A percentile compares a stretch with the other conserved stretches of the same genome.
Evolutionary conservation across 345 rosid species (phyloP).

Genomic region (Brassica incana): DNA sequence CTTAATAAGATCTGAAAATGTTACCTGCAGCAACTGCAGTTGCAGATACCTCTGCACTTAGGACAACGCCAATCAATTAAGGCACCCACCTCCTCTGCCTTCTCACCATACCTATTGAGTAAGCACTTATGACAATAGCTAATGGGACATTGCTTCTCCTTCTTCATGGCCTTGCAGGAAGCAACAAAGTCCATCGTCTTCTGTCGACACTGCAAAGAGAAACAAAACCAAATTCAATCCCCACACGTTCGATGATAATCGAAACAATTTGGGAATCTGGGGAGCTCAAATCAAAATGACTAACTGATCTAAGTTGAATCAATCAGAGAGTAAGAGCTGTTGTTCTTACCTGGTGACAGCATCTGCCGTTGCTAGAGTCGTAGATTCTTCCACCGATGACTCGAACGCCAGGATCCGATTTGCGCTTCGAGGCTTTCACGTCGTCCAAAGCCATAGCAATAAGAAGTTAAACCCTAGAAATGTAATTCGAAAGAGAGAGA

Average conservation of each 20-base stretch:
- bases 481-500: not conserved
- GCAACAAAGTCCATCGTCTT: slow-evolving; percentile 42
- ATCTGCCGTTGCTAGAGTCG: slow-evolving; percentile 63
- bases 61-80: slow-evolving; percentile 33
- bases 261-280: not conserved
- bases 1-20: not conserved
- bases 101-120: slow-evolving; percentile 41
- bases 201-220: slow-evolving; percentile 39
- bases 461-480: not conserved
- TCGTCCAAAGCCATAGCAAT: slow-evolving; percentile 2
- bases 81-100: slow-evolving; percentile 34
- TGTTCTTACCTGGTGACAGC: slow-evolving; percentile 64
- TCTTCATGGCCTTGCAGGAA: slow-evolving; percentile 26
- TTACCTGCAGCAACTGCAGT: slow-evolving; percentile 31
- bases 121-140: slow-evolving; percentile 41
- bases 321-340: not conserved
- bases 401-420: slow-evolving; percentile 36
- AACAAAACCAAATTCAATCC: not conserved
- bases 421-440: slow-evolving; percentile 31
- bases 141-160: slow-evolving; percentile 26
- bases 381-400: slow-evolving; percentile 51
- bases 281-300: not conserved
- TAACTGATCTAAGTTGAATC: not conserved
- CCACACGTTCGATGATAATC: not conserved
- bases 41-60: slow-evolving; percentile 21